Conservation (phyloP, 1,139 yeast species). For the Candida pseudoviswanathii region DNA sequence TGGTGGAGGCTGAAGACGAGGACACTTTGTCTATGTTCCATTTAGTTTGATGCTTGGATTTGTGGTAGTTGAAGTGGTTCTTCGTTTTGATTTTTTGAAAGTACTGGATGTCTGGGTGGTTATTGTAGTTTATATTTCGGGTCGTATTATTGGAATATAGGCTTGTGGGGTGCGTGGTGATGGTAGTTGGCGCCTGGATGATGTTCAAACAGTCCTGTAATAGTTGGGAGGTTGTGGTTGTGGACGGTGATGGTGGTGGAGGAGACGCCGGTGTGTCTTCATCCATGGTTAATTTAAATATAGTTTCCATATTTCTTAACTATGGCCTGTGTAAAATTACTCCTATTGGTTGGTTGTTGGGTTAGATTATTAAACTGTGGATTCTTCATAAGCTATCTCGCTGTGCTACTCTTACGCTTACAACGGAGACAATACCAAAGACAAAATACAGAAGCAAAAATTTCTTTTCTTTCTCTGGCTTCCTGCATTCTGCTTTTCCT, state of each 20-base stretch:
- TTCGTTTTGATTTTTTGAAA: conserved; percentile 38
- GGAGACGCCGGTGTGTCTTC: background rate
- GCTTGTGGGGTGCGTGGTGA: conserved; percentile 1
- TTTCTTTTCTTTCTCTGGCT: no score
- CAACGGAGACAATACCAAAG: background rate
- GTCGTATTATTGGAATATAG: background rate
- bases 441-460: background rate
- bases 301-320: conserved; percentile 4
- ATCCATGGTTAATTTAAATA: conserved; percentile 7
- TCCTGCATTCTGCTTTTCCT: no score
- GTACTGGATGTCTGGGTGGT: conserved; percentile 44
- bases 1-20: background rate
- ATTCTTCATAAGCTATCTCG: background rate
- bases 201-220: conserved; percentile 32
- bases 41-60: conserved; percentile 23
- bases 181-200: conserved; percentile 24
- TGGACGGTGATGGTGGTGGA: background rate
- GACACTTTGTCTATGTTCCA: conserved; percentile 16
- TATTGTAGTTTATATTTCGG: conserved; percentile 12
- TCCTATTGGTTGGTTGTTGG: no score
- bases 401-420: no score
- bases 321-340: no score
- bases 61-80: conserved; percentile 42
- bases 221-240: conserved; percentile 24
- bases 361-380: background rate